A percentile compares a stretch with the other conserved stretches of the same genome.
Conservation (phyloP, 2,329 filamentous ascomycete species). For the Cytospora mali region DNA sequence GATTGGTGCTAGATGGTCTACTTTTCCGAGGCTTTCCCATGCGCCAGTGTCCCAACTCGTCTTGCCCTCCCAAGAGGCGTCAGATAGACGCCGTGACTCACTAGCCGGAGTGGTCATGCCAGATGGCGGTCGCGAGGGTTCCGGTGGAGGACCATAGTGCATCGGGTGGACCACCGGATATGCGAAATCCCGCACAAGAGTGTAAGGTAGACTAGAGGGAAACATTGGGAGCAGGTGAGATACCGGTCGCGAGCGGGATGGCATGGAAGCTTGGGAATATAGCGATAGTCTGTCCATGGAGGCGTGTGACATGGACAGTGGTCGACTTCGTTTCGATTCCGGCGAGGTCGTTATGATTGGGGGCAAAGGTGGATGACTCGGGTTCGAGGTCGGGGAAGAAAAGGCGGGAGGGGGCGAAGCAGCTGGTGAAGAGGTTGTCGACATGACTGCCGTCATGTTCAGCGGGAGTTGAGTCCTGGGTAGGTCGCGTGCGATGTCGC, state of each 20-base stretch:
- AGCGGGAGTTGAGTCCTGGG: slow-evolving; percentile 31
- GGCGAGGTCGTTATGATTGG: slow-evolving; percentile 59
- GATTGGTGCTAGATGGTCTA: slow-evolving; percentile 76
- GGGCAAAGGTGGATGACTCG: slow-evolving; percentile 57
- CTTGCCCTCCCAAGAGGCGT: slow-evolving; percentile 78
- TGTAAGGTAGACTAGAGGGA: slow-evolving; percentile 82
- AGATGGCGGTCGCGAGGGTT: slow-evolving; percentile 70
- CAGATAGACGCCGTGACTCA: slow-evolving; percentile 79
- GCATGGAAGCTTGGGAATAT: slow-evolving; percentile 73
- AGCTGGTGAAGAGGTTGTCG: slow-evolving; percentile 57
- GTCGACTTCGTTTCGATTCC: slow-evolving; percentile 61
- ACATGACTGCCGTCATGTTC: slow-evolving; percentile 58
- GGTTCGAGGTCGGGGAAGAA: slow-evolving; percentile 48
- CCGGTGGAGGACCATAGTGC: slow-evolving; percentile 90
- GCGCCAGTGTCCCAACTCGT: slow-evolving; percentile 56
- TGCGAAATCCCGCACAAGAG: slow-evolving; percentile 94
- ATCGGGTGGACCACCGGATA: slow-evolving; percentile 81
- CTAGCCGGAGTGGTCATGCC: slow-evolving; percentile 83
- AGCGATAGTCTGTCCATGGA: slow-evolving; percentile 82
- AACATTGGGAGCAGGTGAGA: slow-evolving; percentile 84
- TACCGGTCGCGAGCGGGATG: slow-evolving; percentile 72
- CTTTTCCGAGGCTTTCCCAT: slow-evolving; percentile 61
- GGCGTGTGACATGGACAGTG: slow-evolving; percentile 67
- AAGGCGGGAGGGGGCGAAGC: slow-evolving; percentile 53
- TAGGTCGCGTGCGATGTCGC: slow-evolving; percentile 30